phyloP scores from a whole-genome alignment of 768 basidiomycete species.

The Leccinum aurantiacum region DNA sequence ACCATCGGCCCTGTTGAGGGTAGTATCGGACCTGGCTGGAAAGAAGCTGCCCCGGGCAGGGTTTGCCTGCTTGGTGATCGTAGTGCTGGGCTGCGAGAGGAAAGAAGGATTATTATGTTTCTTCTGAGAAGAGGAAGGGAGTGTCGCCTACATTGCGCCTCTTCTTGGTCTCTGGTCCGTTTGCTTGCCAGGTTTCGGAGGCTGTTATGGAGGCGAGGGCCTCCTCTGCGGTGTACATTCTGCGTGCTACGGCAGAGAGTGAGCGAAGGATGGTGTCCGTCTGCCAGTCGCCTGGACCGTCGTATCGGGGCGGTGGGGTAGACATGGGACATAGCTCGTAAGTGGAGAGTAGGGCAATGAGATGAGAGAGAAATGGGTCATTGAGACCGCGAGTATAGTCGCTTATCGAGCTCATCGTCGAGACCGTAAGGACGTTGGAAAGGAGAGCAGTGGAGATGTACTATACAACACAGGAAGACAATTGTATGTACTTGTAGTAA shows the following conservation, averaged over 20 bases:
- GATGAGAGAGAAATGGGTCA: conserved; percentile 50
- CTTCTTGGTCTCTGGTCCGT: conserved; percentile 46
- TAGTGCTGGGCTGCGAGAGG: conserved; percentile 28
- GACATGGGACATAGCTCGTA: conserved; percentile 56
- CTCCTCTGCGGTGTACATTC: conserved; percentile 59
- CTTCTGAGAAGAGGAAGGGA: conserved; percentile 33
- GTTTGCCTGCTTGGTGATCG: conserved; percentile 18
- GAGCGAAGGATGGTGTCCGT: conserved; percentile 57
- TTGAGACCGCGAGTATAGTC: conserved; percentile 22
- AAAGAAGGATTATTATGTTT: conserved; percentile 11
- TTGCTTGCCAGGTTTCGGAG: conserved; percentile 32
- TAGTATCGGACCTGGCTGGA: conserved; percentile 25
- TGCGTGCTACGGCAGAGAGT: conserved; percentile 47
- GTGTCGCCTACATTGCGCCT: conserved; percentile 40
- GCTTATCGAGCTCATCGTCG: conserved; percentile 37
- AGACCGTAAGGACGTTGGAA: conserved; percentile 3
- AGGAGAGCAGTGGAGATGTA: conserved; percentile 3
- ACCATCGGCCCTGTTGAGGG: conserved; percentile 12
- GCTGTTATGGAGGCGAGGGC: conserved; percentile 41
- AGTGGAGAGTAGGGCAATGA: conserved; percentile 56
- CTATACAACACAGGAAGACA: conserved; percentile 3
- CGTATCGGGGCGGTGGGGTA: conserved; percentile 52
- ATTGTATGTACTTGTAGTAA: not conserved
- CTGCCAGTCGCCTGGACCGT: conserved; percentile 57
- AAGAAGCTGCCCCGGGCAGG: conserved; percentile 21